phyloP scores from a whole-genome alignment of 2,329 filamentous ascomycete species.

The Ilyonectria mors-panacis region DNA sequence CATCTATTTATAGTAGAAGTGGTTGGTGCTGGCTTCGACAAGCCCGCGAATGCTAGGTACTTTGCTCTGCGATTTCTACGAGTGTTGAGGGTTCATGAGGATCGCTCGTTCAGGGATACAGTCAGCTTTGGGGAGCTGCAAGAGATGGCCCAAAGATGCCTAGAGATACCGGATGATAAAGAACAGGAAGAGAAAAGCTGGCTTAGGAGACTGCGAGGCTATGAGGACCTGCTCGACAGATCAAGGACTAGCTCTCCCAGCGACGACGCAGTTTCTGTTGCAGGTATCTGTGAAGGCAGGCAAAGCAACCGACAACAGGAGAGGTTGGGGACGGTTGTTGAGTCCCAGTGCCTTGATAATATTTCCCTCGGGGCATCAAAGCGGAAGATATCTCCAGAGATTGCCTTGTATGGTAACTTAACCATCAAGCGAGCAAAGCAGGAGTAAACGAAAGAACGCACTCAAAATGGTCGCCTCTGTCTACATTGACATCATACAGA shows the following conservation, averaged over 20 bases:
- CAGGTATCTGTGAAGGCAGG: constrained; percentile 14
- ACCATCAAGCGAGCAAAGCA: constrained; percentile 16
- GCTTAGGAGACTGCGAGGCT: constrained; percentile 12
- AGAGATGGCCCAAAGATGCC: constrained; percentile 4
- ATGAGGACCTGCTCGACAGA: constrained; percentile 15
- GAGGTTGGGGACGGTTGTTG: background rate
- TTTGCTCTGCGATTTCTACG: constrained; percentile 75
- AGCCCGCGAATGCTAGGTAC: constrained; percentile 73
- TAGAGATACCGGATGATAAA: constrained; percentile 11
- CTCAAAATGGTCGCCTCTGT: background rate
- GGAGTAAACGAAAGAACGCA: constrained; percentile 6
- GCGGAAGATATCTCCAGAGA: constrained; percentile 14
- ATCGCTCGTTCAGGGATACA: constrained; percentile 8
- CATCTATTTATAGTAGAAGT: constrained; percentile 76
- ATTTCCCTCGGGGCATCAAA: constrained; percentile 15
- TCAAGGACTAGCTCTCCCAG: constrained; percentile 16
- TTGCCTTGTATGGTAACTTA: constrained; percentile 18
- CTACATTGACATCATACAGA: background rate
- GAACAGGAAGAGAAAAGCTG: constrained; percentile 15
- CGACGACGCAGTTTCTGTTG: constrained; percentile 19
- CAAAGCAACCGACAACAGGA: background rate
- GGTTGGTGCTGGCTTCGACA: constrained; percentile 69
- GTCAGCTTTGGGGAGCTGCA: constrained; percentile 6
- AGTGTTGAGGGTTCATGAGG: constrained; percentile 13
- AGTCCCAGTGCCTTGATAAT: constrained; percentile 16